Base-by-base conservation (phyloP, 2,329 filamentous ascomycete genomes). In the Zymoseptoria crescenta region DNA sequence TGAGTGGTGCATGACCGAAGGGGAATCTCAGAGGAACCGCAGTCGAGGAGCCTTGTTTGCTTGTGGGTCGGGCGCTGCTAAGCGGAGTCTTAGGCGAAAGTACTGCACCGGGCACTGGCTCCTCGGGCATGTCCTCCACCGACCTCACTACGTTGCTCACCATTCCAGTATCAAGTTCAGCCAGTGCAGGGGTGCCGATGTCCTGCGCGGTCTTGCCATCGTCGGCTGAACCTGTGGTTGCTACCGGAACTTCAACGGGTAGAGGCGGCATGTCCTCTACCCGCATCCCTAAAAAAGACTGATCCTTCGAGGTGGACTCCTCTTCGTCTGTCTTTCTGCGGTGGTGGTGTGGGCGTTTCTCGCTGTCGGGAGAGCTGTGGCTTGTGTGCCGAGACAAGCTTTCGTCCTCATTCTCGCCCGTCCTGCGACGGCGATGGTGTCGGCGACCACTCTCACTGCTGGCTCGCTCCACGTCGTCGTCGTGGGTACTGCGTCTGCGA, bases 231-330 rank as follows among this genome's bases (percentile, higher is more conserved):
- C 67, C 69, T 50, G 16, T 27, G n/a, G 27, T 29, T 7, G 49
- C 20, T 51, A 59, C 59, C 53, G 64, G 59, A 55, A 58, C 56
- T 65, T 67, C 71, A 68, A 59, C 70, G 72, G 73, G 72, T 70
- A 75, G 72, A 74, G 73, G 72, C 63, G 76, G 77, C 79, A 79
- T 75, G 75, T 80, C 80, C 81, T 83, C 83, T 80, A 80, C 82
- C 82, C 81, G 77, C 75, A 77, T 76, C 71, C 73, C 83, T 86
- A 85, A 84, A 85, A 85, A 85, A 85, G 82, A 80, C 76, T 79
- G 70, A 56, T 75, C 70, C 59, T 74, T 60, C 27, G 61, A 63
- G 20, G 58, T 59, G 49, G 61, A 54, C 24, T 56, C 56, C 53
- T 68, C 66, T 54, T 68, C 64, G 29, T 65, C 67, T 50, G 62